phyloP scores from a whole-genome alignment of 2,329 filamentous ascomycete species.

The Metarhizium rileyi region DNA sequence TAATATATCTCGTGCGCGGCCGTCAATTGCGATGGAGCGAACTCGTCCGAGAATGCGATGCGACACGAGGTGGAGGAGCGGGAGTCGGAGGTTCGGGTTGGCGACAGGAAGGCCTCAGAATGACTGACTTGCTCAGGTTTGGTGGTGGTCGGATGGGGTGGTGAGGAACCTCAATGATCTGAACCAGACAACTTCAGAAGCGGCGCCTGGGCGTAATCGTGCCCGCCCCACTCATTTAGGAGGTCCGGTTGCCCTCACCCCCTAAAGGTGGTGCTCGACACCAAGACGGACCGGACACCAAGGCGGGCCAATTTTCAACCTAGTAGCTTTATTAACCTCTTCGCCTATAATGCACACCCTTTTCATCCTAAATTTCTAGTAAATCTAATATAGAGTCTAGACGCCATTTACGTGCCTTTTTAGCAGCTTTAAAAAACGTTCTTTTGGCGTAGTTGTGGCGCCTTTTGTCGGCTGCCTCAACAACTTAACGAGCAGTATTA shows the following conservation, averaged over 20 bases:
- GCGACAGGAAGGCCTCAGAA: background rate
- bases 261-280: too few relatives aligned
- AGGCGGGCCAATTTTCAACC: too few relatives aligned
- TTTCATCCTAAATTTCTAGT: background rate
- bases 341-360: background rate
- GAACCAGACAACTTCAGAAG: too few relatives aligned
- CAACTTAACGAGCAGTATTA: background rate
- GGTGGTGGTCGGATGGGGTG: too few relatives aligned
- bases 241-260: too few relatives aligned
- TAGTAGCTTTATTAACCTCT: too few relatives aligned
- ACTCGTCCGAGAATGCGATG: slow-evolving; percentile 5
- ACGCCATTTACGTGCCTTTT: background rate
- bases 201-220: too few relatives aligned
- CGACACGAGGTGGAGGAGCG: slow-evolving; percentile 2
- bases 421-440: background rate
- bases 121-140: background rate
- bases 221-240: too few relatives aligned
- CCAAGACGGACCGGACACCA: too few relatives aligned
- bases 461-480: background rate
- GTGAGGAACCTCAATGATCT: too few relatives aligned
- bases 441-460: background rate
- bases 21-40: slow-evolving; percentile 6
- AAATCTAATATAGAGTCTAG: background rate
- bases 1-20: background rate
- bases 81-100: slow-evolving; percentile 3